These are phyloP conservation scores for Lentinula aciculospora DNA, from an alignment of 768 basidiomycete genomes.

Conservation along the genomic window DNA sequence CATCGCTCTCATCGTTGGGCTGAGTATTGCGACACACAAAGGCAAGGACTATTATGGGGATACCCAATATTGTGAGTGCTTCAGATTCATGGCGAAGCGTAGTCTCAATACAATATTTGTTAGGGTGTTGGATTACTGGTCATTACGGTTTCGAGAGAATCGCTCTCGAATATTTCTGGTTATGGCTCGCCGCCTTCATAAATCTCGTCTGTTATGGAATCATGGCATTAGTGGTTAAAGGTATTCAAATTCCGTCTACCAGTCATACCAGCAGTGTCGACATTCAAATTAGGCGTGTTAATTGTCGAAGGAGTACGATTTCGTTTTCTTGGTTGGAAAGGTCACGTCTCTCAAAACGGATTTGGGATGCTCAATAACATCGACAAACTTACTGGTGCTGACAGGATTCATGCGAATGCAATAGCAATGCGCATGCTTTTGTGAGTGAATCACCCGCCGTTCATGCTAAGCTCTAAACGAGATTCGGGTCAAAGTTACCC, in stretches of 20 bases:
- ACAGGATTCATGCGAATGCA: conserved; percentile 4
- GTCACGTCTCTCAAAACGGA: not conserved
- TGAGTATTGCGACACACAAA: conserved; percentile 25
- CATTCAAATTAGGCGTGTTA: conserved; percentile 20
- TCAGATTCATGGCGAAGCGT: not conserved
- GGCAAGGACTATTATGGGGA: conserved; percentile 29
- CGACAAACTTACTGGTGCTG: not conserved
- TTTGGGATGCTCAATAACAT: not conserved
- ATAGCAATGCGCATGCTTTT: conserved; percentile 33
- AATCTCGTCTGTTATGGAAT: conserved; percentile 32
- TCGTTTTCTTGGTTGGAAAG: conserved; percentile 9
- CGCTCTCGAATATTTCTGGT: conserved; percentile 35
- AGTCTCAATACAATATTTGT: not conserved
- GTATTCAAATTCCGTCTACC: conserved; percentile 7
- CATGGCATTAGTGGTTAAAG: conserved; percentile 28
- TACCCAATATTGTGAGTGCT: conserved; percentile 24
- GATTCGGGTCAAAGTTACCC: conserved; percentile 33
- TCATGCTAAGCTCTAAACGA: not conserved
- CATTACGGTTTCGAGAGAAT: conserved; percentile 27
- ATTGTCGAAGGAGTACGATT: conserved; percentile 21
- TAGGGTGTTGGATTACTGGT: conserved; percentile 41
- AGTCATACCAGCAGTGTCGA: not conserved
- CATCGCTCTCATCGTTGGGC: conserved; percentile 25
- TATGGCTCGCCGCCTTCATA: conserved; percentile 33
- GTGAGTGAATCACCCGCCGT: conserved; percentile 19